A percentile compares a stretch with the other conserved stretches of the same genome.
Evolutionary conservation across 352 stramenopile genomes (phyloP).

Genomic region (Phytopythium aichiense): DNA sequence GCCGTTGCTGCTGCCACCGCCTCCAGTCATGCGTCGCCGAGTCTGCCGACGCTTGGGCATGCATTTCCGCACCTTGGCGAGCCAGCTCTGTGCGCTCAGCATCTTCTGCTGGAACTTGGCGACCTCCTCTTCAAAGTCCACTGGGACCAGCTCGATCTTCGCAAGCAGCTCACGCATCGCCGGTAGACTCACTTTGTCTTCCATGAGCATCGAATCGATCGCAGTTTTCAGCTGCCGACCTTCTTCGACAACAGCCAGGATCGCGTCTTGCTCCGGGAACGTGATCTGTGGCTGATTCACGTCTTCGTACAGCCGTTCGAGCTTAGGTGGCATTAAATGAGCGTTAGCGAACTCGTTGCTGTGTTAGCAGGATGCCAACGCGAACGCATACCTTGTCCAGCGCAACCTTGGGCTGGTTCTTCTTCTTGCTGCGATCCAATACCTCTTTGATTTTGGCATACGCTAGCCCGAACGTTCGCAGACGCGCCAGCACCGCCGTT

Average conservation of each 20-base stretch:
- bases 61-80: constrained; percentile 83
- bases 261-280: constrained; percentile 57
- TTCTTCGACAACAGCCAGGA: constrained; percentile 51
- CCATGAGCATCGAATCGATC: constrained; percentile 60
- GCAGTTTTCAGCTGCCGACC: constrained; percentile 53
- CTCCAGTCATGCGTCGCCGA: constrained; percentile 20
- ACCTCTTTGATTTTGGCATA: constrained; percentile 62
- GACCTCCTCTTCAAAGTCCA: constrained; percentile 81
- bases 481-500: constrained; percentile 25
- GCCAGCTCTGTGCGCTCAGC: constrained; percentile 77
- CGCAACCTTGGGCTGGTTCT: constrained; percentile 59
- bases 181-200: constrained; percentile 82
- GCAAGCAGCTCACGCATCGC: constrained; percentile 77
- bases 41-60: constrained; percentile 75
- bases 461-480: constrained; percentile 52
- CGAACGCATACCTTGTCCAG: constrained; percentile 38
- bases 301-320: constrained; percentile 43
- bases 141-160: constrained; percentile 80
- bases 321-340: constrained; percentile 9
- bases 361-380: neutral
- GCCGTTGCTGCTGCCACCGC: neutral
- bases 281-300: constrained; percentile 38
- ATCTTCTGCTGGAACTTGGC: constrained; percentile 83
- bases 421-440: constrained; percentile 55
- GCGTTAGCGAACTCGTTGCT: neutral